These are phyloP conservation scores for Psilocybe sp. DNA, from an alignment of 768 basidiomycete species.

Conservation along the genomic window DNA sequence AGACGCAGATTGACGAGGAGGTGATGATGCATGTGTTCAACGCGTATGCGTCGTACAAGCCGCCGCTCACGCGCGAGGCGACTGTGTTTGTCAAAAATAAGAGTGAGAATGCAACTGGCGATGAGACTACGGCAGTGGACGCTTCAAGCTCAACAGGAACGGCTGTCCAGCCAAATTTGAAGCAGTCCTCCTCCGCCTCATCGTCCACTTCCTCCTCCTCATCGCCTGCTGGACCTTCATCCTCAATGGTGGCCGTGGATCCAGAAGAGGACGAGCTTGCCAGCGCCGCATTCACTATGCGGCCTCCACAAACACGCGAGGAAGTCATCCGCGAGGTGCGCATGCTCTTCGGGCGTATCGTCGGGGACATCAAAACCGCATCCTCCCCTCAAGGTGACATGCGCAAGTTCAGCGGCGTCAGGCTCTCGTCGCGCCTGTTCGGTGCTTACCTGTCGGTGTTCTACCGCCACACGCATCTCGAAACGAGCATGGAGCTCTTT, in stretches of 20 bases:
- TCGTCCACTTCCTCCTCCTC: too few relatives aligned
- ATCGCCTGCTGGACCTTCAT: background rate
- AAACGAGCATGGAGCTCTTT: conserved; percentile 47
- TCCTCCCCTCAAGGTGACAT: conserved; percentile 9
- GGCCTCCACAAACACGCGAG: conserved; percentile 69
- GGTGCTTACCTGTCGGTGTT: conserved; percentile 82
- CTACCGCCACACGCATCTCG: conserved; percentile 52
- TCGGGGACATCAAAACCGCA: conserved; percentile 35
- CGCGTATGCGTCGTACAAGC: conserved; percentile 77
- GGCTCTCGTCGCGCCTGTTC: conserved; percentile 58
- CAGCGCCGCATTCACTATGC: conserved; percentile 39
- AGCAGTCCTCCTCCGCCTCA: too few relatives aligned
- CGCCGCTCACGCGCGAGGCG: conserved; percentile 49
- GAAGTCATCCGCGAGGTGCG: conserved; percentile 71
- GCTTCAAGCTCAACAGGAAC: too few relatives aligned
- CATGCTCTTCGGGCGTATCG: conserved; percentile 61
- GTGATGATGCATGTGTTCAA: conserved; percentile 85
- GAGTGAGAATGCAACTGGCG: conserved; percentile 1
- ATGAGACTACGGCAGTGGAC: background rate
- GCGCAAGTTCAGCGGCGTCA: conserved; percentile 54
- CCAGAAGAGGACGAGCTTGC: conserved; percentile 17
- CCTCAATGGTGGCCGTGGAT: background rate
- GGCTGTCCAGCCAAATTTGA: too few relatives aligned
- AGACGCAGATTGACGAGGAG: conserved; percentile 53
- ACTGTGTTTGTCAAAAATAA: background rate